These are phyloP conservation scores for Aspergillus calidoustus DNA, from an alignment of 2,329 filamentous ascomycete species.

Conservation along the genomic window DNA sequence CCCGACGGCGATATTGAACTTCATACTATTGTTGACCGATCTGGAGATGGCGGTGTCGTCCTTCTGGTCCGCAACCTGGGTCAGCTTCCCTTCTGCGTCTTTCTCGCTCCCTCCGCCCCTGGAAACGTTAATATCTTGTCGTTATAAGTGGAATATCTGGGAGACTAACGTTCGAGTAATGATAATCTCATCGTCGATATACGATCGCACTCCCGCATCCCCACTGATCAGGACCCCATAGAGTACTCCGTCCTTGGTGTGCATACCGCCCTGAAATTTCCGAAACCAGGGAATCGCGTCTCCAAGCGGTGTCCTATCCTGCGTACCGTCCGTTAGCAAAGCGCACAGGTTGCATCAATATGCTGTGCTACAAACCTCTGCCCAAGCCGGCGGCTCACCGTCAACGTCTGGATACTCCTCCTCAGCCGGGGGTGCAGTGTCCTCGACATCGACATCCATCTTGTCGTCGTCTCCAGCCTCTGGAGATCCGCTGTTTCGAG, in stretches of 20 bases:
- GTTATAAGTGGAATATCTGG: not conserved
- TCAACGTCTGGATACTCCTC: conserved; percentile 14
- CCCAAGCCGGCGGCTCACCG: conserved; percentile 59
- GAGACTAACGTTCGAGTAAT: conserved; percentile 64
- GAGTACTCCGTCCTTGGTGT: conserved; percentile 56
- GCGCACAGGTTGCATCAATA: no score
- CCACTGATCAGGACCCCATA: conserved; percentile 65
- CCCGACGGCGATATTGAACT: conserved; percentile 56
- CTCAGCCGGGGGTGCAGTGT: not conserved
- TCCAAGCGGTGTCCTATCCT: conserved; percentile 59
- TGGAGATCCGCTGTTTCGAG: no score
- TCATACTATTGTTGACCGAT: conserved; percentile 53
- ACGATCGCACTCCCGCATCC: conserved; percentile 58
- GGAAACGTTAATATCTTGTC: conserved; percentile 22
- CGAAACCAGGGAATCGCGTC: conserved; percentile 68
- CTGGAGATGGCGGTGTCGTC: conserved; percentile 41
- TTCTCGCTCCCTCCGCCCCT: conserved; percentile 60
- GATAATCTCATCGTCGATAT: conserved; percentile 64
- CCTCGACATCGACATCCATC: not conserved
- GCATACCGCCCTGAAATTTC: conserved; percentile 63
- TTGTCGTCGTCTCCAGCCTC: not conserved
- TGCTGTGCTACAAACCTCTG: conserved; percentile 41
- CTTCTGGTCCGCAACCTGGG: conserved; percentile 52
- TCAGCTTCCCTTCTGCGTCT: conserved; percentile 53
- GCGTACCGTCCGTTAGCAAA: conserved; percentile 4